Evolutionary conservation across 495 filamentous ascomycete genomes (phyloP).

Genomic region (Cenococcum geophilum): DNA sequence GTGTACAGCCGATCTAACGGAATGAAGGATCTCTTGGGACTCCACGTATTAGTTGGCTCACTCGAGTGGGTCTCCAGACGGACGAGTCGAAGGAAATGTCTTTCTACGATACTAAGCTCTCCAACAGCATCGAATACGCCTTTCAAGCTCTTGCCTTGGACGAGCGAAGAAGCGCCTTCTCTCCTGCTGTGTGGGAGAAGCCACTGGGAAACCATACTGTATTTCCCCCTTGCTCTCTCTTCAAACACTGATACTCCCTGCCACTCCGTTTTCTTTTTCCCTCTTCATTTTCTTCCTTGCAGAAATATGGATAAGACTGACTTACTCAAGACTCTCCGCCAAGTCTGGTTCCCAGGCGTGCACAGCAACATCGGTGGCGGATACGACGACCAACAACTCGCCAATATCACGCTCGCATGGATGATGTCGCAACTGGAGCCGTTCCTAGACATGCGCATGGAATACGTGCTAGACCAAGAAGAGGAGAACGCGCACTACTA

Average conservation of each 20-base stretch:
- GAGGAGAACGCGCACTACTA: slow-evolving; percentile 45
- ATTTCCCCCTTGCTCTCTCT: slow-evolving; percentile 4
- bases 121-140: slow-evolving; percentile 55
- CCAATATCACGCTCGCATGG: slow-evolving; percentile 64
- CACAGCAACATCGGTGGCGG: slow-evolving; percentile 64
- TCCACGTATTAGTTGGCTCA: slow-evolving; percentile 30
- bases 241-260: background rate
- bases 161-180: slow-evolving; percentile 57
- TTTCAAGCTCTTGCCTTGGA: slow-evolving; percentile 73
- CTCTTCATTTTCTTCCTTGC: too few relatives aligned
- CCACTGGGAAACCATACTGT: slow-evolving; percentile 36
- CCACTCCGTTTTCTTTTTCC: too few relatives aligned
- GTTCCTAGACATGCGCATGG: slow-evolving; percentile 53
- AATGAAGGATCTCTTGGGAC: slow-evolving; percentile 31
- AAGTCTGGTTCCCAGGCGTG: slow-evolving; percentile 69
- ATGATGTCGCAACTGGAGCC: slow-evolving; percentile 64
- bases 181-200: slow-evolving; percentile 59
- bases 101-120: slow-evolving; percentile 57
- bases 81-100: slow-evolving; percentile 46
- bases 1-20: background rate
- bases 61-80: slow-evolving; percentile 23
- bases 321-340: slow-evolving; percentile 46
- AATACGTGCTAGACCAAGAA: slow-evolving; percentile 48
- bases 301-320: background rate
- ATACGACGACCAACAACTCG: slow-evolving; percentile 52